Percentiles rank a stretch among this genome's conserved stretches.
These are phyloP conservation scores for Sideroxylon spinosum DNA, from an alignment of 179 eudicot genomes.

Conservation along the genomic window DNA sequence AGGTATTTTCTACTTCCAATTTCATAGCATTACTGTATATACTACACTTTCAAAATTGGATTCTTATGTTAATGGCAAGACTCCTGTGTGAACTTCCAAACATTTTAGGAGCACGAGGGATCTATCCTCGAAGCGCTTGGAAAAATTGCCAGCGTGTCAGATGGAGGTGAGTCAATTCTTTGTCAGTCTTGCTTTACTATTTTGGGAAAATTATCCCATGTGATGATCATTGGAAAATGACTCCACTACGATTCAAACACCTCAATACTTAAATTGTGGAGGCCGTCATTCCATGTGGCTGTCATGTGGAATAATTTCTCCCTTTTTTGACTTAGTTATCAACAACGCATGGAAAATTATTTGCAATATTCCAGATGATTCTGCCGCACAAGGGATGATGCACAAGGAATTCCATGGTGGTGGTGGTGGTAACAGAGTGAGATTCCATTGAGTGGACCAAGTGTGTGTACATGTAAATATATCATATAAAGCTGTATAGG, in stretches of 20 bases:
- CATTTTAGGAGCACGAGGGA: constrained; percentile 21
- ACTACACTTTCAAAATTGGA: background rate
- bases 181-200: background rate
- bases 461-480: background rate
- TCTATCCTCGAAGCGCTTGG: constrained; percentile 18
- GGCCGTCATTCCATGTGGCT: too few relatives aligned
- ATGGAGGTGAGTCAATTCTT: constrained; percentile 17
- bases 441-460: background rate
- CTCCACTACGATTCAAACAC: too few relatives aligned
- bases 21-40: background rate
- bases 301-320: too few relatives aligned
- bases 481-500: background rate
- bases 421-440: background rate
- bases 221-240: too few relatives aligned
- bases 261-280: too few relatives aligned
- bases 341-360: background rate
- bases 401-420: background rate
- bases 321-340: background rate
- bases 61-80: background rate
- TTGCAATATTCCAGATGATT: constrained; percentile 9
- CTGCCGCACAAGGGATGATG: background rate
- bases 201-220: too few relatives aligned
- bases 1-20: constrained; percentile 14
- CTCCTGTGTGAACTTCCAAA: background rate
- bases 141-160: constrained; percentile 15